A percentile compares a stretch with the other conserved stretches of the same genome.
Evolutionary conservation across 257 asterid genomes (phyloP).

Genomic region (Vinca minor): DNA sequence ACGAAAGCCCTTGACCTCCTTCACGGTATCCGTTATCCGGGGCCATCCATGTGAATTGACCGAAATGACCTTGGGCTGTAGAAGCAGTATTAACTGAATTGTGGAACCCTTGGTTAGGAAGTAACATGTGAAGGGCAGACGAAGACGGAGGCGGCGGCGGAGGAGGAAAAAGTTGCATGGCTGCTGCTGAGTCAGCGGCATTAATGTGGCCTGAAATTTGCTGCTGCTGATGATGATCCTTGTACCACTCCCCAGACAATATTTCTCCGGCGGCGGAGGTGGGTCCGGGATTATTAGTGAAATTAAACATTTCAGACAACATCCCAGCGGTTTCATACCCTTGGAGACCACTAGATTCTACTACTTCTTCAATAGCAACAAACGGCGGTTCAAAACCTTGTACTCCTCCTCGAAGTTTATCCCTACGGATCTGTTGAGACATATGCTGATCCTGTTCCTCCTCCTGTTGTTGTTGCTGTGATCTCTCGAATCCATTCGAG

Average conservation of each 20-base stretch:
- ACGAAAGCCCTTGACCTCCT: constrained; percentile 76
- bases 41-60: constrained; percentile 61
- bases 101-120: constrained; percentile 49
- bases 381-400: constrained; percentile 62
- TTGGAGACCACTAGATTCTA: constrained; percentile 47
- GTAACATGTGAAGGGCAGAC: constrained; percentile 68
- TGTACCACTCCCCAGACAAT: no score
- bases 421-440: constrained; percentile 88
- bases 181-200: constrained; percentile 54
- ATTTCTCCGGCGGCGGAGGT: constrained; percentile 31
- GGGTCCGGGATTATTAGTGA: constrained; percentile 41
- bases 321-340: constrained; percentile 73
- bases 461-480: constrained; percentile 52
- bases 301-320: constrained; percentile 87
- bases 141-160: constrained; percentile 39
- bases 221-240: constrained; percentile 10
- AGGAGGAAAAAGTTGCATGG: constrained; percentile 95
- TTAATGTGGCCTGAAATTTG: constrained; percentile 26
- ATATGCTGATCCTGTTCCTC: constrained; percentile 28
- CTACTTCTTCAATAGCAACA: constrained; percentile 49
- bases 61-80: constrained; percentile 29
- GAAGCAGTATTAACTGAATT: constrained; percentile 9
- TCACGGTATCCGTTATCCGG: constrained; percentile 32
- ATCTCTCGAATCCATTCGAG: constrained; percentile 91
- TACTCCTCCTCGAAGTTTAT: constrained; percentile 57